phyloP scores from a whole-genome alignment of 2,329 filamentous ascomycete genomes.

The Venturia effusa region DNA sequence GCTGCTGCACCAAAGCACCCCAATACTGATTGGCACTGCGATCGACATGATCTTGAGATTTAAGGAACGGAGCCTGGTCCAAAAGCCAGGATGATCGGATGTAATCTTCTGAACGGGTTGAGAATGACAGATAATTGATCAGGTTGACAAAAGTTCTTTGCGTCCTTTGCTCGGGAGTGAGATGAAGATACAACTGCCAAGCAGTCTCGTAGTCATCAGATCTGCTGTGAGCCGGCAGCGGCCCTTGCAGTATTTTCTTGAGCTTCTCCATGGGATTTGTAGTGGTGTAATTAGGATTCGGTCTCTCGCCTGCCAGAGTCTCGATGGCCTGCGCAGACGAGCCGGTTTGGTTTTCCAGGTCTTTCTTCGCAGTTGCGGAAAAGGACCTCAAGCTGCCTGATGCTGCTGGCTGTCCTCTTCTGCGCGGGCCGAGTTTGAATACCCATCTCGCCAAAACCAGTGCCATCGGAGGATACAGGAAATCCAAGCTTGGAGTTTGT shows the following conservation, averaged over 20 bases:
- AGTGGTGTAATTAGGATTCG: not conserved
- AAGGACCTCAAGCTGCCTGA: slow-evolving; percentile 11
- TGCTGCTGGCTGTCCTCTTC: slow-evolving; percentile 15
- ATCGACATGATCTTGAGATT: not conserved
- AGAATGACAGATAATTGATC: slow-evolving; percentile 8
- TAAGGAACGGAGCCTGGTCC: not conserved
- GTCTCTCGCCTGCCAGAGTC: not conserved
- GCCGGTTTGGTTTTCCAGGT: not conserved
- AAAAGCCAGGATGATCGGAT: not conserved
- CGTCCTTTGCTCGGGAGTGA: not conserved
- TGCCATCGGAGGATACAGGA: slow-evolving; percentile 36
- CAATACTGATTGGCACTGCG: not conserved
- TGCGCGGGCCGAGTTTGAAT: slow-evolving; percentile 15
- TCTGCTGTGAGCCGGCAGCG: not conserved
- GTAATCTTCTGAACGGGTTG: not conserved
- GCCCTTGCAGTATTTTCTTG: not conserved
- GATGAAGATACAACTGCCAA: slow-evolving; percentile 6
- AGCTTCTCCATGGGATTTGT: not conserved
- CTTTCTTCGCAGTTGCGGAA: not conserved
- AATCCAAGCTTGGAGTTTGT: slow-evolving; percentile 29
- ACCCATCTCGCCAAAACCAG: slow-evolving; percentile 27
- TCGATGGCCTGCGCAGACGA: not conserved
- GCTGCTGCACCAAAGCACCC: not conserved
- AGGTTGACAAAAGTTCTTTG: not conserved
- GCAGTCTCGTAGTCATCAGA: not conserved